Conservation (phyloP, 345 rosid species). For the Moricandia moricandioides region DNA sequence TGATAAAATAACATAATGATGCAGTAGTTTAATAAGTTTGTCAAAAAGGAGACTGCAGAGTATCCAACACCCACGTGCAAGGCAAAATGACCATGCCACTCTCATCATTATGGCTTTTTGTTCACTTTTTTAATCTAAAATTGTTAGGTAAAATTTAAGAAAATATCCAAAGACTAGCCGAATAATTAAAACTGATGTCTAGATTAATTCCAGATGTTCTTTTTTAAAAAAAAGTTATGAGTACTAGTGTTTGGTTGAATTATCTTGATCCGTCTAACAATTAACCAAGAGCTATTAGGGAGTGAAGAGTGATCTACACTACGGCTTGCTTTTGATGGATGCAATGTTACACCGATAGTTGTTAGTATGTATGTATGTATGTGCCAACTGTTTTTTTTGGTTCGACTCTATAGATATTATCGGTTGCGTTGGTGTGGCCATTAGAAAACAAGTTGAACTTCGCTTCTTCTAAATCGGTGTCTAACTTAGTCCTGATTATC, state of each 20-base stretch:
- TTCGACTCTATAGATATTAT: background rate
- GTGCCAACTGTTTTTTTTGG: background rate
- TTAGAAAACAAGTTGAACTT: background rate
- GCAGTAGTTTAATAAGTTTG: constrained; percentile 7
- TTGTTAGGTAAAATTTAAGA: background rate
- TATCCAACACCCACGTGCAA: constrained; percentile 41
- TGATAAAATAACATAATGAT: constrained; percentile 24
- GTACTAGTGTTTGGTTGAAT: background rate
- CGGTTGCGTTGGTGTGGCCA: background rate
- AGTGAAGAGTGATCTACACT: background rate
- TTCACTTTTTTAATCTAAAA: background rate
- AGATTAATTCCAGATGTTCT: background rate
- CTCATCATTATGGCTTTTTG: constrained; percentile 36
- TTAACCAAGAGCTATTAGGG: background rate
- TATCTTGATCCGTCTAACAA: background rate
- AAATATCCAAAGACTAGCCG: background rate
- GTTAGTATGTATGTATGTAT: background rate
- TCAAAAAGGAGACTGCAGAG: constrained; percentile 32
- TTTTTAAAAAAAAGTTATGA: background rate
- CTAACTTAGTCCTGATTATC: background rate
- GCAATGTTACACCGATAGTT: background rate
- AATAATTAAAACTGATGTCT: background rate
- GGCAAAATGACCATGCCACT: constrained; percentile 33
- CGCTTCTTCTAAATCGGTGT: background rate
- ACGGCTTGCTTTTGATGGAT: background rate